Evolutionary conservation across 2,329 filamentous ascomycete species (phyloP).

Genomic region (Monosporascus ibericus): DNA sequence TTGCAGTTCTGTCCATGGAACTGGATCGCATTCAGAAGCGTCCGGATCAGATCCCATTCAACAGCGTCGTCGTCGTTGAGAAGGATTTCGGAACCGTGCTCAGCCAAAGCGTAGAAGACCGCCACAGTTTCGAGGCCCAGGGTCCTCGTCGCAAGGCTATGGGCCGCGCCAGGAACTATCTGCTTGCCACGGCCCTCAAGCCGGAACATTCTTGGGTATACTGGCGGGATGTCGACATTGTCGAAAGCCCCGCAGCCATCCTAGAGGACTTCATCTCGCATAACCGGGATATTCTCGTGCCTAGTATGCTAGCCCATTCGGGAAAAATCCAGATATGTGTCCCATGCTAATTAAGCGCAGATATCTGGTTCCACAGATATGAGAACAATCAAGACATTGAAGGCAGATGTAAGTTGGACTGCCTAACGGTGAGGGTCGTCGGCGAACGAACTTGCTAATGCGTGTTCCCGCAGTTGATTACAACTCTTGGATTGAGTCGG

Average conservation of each 20-base stretch:
- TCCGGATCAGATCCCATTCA: conserved; percentile 75
- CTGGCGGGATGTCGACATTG: conserved; percentile 96
- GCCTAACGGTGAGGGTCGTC: no score
- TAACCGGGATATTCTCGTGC: conserved; percentile 86
- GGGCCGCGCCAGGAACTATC: conserved; percentile 85
- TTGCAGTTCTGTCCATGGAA: conserved; percentile 79
- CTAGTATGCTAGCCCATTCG: conserved; percentile 59
- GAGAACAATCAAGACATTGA: conserved; percentile 78
- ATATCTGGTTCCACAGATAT: conserved; percentile 96
- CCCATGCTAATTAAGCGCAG: conserved; percentile 37
- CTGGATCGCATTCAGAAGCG: conserved; percentile 82
- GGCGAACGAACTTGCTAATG: conserved; percentile 11
- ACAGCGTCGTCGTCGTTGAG: conserved; percentile 75
- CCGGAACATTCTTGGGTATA: conserved; percentile 97
- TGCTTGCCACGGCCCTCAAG: conserved; percentile 77
- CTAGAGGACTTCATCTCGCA: conserved; percentile 94
- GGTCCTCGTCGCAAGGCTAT: conserved; percentile 86
- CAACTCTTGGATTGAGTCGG: conserved; percentile 96
- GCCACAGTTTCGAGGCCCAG: conserved; percentile 82
- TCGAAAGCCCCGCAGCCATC: conserved; percentile 80
- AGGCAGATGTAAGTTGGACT: conserved; percentile 68
- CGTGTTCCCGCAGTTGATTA: conserved; percentile 67
- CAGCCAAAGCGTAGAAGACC: conserved; percentile 74
- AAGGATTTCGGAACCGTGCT: conserved; percentile 80
- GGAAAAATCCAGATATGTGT: background rate